Evolutionary conservation across 2,329 filamentous ascomycete species (phyloP).

Genomic region (Talaromyces piceae): DNA sequence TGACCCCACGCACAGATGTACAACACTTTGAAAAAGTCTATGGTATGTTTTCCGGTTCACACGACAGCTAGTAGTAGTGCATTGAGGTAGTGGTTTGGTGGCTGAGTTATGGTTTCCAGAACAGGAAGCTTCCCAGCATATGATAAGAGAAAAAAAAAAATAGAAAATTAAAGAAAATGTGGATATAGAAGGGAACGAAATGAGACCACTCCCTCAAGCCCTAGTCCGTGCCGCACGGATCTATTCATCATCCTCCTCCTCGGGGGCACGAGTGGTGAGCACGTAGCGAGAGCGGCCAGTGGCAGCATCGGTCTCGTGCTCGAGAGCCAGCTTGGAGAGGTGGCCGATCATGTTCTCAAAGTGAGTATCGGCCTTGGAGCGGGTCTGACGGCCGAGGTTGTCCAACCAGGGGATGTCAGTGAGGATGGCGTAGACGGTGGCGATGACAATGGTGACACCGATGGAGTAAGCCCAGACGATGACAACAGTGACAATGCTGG

Average conservation of each 20-base stretch:
- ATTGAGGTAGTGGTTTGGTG: conserved; percentile 5
- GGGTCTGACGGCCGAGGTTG: conserved; percentile 47
- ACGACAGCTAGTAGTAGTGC: conserved; percentile 5
- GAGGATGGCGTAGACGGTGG: conserved; percentile 45
- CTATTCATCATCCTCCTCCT: conserved; percentile 40
- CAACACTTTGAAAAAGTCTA: conserved; percentile 11
- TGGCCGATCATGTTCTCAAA: conserved; percentile 48
- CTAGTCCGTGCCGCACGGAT: conserved; percentile 4
- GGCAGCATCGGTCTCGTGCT: conserved; percentile 41
- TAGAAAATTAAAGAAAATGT: conserved; percentile 9
- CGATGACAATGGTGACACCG: conserved; percentile 46
- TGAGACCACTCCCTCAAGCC: conserved; percentile 5
- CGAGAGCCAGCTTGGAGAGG: conserved; percentile 45
- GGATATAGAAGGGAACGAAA: conserved; percentile 1
- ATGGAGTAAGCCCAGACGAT: conserved; percentile 49
- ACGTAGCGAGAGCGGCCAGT: conserved; percentile 40
- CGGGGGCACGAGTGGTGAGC: conserved; percentile 35
- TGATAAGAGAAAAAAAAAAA: conserved; percentile 2
- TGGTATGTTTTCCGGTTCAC: conserved; percentile 7
- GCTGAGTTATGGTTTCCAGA: conserved; percentile 5
- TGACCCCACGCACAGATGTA: conserved; percentile 11
- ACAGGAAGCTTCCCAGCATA: conserved; percentile 7
- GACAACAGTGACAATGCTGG: conserved; percentile 50
- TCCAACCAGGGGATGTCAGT: conserved; percentile 40
- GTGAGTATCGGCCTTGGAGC: conserved; percentile 45